Base-by-base conservation (phyloP, 2,329 filamentous ascomycete genomes). In the Talaromyces funiculosus region DNA sequence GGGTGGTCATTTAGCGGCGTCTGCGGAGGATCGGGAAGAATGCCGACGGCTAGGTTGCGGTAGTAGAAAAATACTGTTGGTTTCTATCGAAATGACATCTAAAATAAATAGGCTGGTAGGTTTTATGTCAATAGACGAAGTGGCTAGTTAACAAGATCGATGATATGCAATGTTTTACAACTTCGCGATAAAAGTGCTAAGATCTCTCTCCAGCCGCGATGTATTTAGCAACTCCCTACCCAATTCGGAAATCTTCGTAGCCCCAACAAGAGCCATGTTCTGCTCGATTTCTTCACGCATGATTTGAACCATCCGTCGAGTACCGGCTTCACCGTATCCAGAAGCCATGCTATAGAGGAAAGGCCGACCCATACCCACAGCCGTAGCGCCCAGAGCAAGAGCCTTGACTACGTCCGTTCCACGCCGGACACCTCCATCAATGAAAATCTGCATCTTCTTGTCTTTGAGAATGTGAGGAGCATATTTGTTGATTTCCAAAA, bases 341-440 rank as follows among this genome's bases (percentile, higher is more conserved):
- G 65, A 66, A 16, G 81, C 82, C 62, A 87, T 67, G 1, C 82
- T 81, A 66, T 81, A 88, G 43, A 88, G 64, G 58, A 86, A 83
- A 0, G 83, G 83, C 18, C 86, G 75, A 0, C 86, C 87, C 9
- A 90, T 73, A 0, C 86, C 86, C 0, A 86, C 86, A 0, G 83
- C 85, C 57, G 76, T 85, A 0, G 85, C 86, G 0, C 87, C 87
- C 0, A 89, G 73, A 57, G 84, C 86, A 10, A 89, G 67, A 0
- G 84, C 85, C 70, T 89, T 89, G 65, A 90, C 79, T 3, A 89
- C 82, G 67, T 90, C 86, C 0, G 84, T 84, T 0, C 87, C 87
- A 18, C 86, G 75, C n/a, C 80, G 78, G 31, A 90, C 79, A 0
- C 87, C 87, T 0, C 86, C 85, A 63, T 90, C 86, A 3, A 89